Evolutionary conservation across 306 rosid genomes (phyloP).

Genomic region (Sophora flavescens): DNA sequence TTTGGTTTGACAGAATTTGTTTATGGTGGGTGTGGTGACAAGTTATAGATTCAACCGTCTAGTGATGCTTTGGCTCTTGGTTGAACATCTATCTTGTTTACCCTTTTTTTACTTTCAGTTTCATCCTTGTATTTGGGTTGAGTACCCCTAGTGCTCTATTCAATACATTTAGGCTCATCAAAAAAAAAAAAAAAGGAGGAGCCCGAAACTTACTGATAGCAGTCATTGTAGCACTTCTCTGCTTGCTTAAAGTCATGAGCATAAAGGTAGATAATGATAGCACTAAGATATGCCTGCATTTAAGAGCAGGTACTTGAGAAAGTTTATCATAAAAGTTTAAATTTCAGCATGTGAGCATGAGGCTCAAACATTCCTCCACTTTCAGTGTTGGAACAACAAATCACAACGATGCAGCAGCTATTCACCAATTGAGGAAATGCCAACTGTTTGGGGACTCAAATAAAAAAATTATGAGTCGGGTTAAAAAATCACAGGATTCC

Average conservation of each 20-base stretch:
- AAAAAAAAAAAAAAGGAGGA: not conserved
- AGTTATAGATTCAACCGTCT: no score
- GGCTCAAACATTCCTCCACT: not conserved
- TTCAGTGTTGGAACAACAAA: not conserved
- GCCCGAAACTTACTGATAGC: slow-evolving; percentile 77
- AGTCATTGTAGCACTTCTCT: slow-evolving; percentile 93
- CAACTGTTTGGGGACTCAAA: no score
- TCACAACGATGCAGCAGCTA: no score
- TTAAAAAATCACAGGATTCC: not conserved
- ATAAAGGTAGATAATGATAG: slow-evolving; percentile 83
- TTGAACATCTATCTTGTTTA: no score
- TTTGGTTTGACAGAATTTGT: no score
- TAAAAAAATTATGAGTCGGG: not conserved
- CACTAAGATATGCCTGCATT: slow-evolving; percentile 91
- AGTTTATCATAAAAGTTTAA: not conserved
- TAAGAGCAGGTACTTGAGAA: slow-evolving; percentile 36
- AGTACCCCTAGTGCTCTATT: no score
- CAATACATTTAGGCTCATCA: no score
- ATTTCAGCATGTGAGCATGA: not conserved
- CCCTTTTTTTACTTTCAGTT: no score
- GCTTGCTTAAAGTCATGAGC: slow-evolving; percentile 91
- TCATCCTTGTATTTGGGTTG: no score
- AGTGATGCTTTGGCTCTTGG: no score
- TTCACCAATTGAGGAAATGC: no score
- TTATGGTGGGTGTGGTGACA: no score